A percentile compares a stretch with the other conserved stretches of the same genome.
Evolutionary conservation across 2,329 filamentous ascomycete species (phyloP).

Genomic region (Tolypocladium ophioglossoides): DNA sequence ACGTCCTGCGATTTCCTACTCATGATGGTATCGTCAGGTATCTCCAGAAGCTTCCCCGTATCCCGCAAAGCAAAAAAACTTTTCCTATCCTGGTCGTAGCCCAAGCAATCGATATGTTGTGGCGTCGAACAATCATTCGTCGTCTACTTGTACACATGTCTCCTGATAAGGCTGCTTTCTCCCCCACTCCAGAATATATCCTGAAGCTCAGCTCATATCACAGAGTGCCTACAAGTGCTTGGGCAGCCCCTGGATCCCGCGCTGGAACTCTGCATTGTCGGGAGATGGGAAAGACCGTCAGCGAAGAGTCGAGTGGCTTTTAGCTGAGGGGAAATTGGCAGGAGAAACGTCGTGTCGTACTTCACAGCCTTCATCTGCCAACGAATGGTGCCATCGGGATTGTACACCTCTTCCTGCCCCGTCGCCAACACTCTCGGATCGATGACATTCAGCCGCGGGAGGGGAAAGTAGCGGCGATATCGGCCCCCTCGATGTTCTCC

Average conservation of each 20-base stretch:
- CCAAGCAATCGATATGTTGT: background rate
- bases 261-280: background rate
- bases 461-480: slow-evolving; percentile 19
- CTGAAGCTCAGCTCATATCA: background rate
- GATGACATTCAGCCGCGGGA: slow-evolving; percentile 16
- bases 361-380: slow-evolving; percentile 16
- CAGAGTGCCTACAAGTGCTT: background rate
- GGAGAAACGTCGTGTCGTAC: slow-evolving; percentile 10
- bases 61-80: background rate
- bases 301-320: background rate
- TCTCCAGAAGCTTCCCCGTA: background rate
- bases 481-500: slow-evolving; percentile 17
- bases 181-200: background rate
- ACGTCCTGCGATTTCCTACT: background rate
- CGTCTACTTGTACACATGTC: background rate
- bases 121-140: background rate
- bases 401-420: slow-evolving; percentile 5
- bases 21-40: background rate
- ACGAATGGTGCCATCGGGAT: slow-evolving; percentile 12
- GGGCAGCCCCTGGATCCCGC: background rate
- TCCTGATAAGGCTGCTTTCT: background rate
- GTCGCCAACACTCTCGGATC: slow-evolving; percentile 3
- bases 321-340: slow-evolving; percentile 5
- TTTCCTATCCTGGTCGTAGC: background rate
- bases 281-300: background rate